phyloP scores from a whole-genome alignment of 495 filamentous ascomycete genomes.

The Lasiosphaeriaceae sp. region DNA sequence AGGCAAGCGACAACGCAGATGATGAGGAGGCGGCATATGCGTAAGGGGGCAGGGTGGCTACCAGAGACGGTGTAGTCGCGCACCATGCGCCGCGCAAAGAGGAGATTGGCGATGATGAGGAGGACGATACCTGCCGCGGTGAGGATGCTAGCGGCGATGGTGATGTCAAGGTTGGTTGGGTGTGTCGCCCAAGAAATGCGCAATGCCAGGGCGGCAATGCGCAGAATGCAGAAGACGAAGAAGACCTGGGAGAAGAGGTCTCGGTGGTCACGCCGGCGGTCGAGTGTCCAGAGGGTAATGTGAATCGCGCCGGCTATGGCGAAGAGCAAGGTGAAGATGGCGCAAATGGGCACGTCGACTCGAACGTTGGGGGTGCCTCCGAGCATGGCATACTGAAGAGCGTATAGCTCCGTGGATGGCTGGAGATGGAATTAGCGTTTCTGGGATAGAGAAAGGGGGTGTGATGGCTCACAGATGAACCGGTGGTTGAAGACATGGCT shows the following conservation, averaged over 20 bases:
- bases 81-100: conserved; percentile 68
- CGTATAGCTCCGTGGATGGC: background rate
- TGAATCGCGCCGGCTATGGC: conserved; percentile 50
- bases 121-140: conserved; percentile 66
- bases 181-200: conserved; percentile 53
- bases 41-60: conserved; percentile 48
- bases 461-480: too few relatives aligned
- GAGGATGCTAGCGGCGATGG: conserved; percentile 65
- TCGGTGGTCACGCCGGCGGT: background rate
- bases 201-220: conserved; percentile 57
- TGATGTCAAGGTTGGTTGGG: conserved; percentile 19
- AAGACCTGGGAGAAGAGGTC: conserved; percentile 1
- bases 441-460: too few relatives aligned
- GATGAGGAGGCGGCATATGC: conserved; percentile 53
- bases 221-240: conserved; percentile 28
- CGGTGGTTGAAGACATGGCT: too few relatives aligned
- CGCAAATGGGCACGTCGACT: conserved; percentile 60
- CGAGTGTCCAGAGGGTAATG: conserved; percentile 2
- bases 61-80: conserved; percentile 67
- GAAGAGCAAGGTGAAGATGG: conserved; percentile 64
- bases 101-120: conserved; percentile 68
- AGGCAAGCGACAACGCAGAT: conserved; percentile 54
- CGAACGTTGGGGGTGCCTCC: conserved; percentile 4
- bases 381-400: background rate
- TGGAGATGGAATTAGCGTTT: too few relatives aligned